Conservation (phyloP, 345 rosid species). For the Eucalyptus marginata region DNA sequence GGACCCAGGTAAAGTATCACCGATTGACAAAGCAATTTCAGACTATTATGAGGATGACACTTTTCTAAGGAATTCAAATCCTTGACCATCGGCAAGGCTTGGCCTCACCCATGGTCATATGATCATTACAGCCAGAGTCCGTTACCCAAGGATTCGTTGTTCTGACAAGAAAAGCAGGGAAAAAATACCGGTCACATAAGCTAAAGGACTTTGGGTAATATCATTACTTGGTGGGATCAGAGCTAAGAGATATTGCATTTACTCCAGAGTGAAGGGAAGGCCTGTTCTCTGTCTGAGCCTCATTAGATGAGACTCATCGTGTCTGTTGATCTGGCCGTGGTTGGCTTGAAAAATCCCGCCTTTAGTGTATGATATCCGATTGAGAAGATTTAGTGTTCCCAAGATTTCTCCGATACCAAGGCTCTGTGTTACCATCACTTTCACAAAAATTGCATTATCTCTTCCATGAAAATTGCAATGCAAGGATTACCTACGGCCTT, state of each 20-base stretch:
- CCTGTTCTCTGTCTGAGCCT: neutral
- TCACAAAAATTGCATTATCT: too few relatives aligned
- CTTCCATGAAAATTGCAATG: too few relatives aligned
- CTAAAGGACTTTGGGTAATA: neutral
- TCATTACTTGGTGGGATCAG: neutral
- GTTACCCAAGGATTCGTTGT: neutral
- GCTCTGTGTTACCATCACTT: too few relatives aligned
- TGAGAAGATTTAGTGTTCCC: too few relatives aligned
- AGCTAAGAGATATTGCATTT: neutral
- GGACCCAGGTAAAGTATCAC: neutral
- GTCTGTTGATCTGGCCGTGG: too few relatives aligned
- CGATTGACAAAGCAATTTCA: neutral
- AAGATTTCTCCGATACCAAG: too few relatives aligned
- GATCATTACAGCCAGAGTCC: neutral
- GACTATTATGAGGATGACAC: neutral
- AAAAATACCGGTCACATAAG: too few relatives aligned
- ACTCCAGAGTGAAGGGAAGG: neutral
- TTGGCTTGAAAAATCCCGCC: too few relatives aligned
- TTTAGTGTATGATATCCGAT: too few relatives aligned
- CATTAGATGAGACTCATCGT: neutral
- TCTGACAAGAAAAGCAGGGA: neutral
- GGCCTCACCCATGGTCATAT: neutral
- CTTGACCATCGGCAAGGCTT: rapidly evolving
- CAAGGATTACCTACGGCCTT: too few relatives aligned
- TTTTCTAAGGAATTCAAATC: neutral